phyloP scores from a whole-genome alignment of 371 early-diverging fungal species.

The Actinomortierella ambigua region DNA sequence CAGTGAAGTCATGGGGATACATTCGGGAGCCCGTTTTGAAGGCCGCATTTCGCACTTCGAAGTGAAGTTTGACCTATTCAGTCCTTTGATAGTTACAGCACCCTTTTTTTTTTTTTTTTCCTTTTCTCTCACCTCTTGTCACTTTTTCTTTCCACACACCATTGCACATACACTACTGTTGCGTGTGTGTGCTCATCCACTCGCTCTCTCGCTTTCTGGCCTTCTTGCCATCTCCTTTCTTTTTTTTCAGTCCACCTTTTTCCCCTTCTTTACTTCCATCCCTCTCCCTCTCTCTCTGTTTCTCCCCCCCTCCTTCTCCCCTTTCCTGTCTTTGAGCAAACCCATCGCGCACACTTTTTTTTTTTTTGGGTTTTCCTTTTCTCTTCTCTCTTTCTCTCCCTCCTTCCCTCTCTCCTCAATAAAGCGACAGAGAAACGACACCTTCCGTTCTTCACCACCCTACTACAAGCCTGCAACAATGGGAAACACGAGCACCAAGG shows the following conservation, averaged over 20 bases:
- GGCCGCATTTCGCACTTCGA: too few species aligned
- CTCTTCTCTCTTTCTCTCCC: constrained; percentile 1
- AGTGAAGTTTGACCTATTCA: too few species aligned
- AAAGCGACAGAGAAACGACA: too few species aligned
- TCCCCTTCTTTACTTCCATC: constrained; percentile 1
- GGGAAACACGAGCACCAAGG: constrained; percentile 53
- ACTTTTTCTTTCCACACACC: too few species aligned
- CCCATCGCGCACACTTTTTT: constrained; percentile 1
- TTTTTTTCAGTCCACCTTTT: constrained; percentile 2
- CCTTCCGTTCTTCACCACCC: neutral
- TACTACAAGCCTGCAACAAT: constrained; percentile 13
- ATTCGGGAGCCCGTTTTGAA: too few species aligned
- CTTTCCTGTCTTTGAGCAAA: neutral
- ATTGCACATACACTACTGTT: too few species aligned
- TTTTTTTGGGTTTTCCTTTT: neutral
- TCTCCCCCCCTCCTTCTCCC: neutral
- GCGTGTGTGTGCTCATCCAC: neutral
- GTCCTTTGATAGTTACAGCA: too few species aligned
- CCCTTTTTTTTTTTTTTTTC: neutral
- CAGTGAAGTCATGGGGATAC: constrained; percentile 1
- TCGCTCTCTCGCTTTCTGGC: constrained; percentile 5
- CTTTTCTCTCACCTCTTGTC: neutral
- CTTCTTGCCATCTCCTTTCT: neutral
- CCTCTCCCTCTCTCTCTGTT: neutral
- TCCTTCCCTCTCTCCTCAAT: neutral